Percentiles rank a stretch among this genome's conserved stretches.
Conservation (phyloP, 441 rosid species). For the Erysimum cheiri region DNA sequence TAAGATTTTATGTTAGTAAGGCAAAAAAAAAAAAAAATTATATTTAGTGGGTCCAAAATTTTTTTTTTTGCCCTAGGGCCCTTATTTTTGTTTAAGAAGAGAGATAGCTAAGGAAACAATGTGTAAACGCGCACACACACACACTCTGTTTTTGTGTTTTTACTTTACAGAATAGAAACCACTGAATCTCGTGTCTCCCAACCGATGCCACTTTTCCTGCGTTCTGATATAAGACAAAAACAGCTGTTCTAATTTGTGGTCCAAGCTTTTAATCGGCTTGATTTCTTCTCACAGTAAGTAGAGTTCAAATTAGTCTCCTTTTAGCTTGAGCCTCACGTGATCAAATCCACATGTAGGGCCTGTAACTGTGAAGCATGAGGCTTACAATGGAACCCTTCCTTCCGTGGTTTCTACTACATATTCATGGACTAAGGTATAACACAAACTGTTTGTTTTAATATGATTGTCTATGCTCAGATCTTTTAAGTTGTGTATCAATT, state of each 20-base stretch:
- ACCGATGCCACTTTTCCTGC: background rate
- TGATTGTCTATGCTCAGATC: background rate
- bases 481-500: conserved; percentile 27
- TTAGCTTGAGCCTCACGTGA: background rate
- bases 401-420: conserved; percentile 58
- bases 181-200: background rate
- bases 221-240: background rate
- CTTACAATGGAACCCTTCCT: conserved; percentile 65
- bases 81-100: too few relatives aligned
- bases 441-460: conserved; percentile 3
- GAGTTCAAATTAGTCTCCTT: background rate
- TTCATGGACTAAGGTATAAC: conserved; percentile 75
- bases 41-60: too few relatives aligned
- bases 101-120: too few relatives aligned
- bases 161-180: background rate
- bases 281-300: background rate
- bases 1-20: too few relatives aligned
- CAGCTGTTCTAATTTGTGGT: background rate
- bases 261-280: background rate
- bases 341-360: conserved; percentile 10
- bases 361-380: conserved; percentile 5
- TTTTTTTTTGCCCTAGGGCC: too few relatives aligned
- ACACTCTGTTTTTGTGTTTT: background rate
- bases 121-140: background rate
- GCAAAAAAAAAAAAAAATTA: too few relatives aligned